These are phyloP conservation scores for Geosmithia putterillii DNA, from an alignment of 2,329 filamentous ascomycete species.

Conservation along the genomic window DNA sequence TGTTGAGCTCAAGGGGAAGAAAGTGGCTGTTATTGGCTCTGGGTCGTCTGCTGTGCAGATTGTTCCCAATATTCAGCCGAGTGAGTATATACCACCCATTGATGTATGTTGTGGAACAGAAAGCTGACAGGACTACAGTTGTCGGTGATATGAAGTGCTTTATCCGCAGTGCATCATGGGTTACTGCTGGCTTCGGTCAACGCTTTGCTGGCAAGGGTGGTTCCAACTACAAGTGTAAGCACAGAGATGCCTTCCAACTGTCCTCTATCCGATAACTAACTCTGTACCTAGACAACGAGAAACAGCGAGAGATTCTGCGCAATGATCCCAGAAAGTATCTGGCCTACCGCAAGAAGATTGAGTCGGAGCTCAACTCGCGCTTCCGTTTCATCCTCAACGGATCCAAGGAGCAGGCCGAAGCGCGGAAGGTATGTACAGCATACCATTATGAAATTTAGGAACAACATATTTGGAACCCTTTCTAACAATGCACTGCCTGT, in stretches of 20 bases:
- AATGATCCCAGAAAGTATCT: slow-evolving; percentile 41
- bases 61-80: slow-evolving; percentile 19
- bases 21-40: slow-evolving; percentile 41
- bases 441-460: not conserved
- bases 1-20: slow-evolving; percentile 36
- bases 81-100: not conserved
- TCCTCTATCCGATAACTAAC: too few species aligned
- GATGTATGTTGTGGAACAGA: slow-evolving; percentile 5
- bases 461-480: not conserved
- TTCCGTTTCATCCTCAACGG: slow-evolving; percentile 1
- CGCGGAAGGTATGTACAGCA: not conserved
- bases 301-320: slow-evolving; percentile 33
- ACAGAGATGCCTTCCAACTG: not conserved
- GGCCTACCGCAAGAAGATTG: slow-evolving; percentile 31
- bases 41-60: slow-evolving; percentile 43
- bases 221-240: slow-evolving; percentile 10
- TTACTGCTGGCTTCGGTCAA: slow-evolving; percentile 19
- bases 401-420: not conserved
- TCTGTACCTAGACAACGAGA: slow-evolving; percentile 20
- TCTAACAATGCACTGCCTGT: not conserved
- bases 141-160: slow-evolving; percentile 21
- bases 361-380: slow-evolving; percentile 1
- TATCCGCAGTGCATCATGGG: slow-evolving; percentile 29
- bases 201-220: slow-evolving; percentile 22
- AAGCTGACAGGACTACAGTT: slow-evolving; percentile 10